Conservation (phyloP, 2,329 filamentous ascomycete species). For the Cladosporium sp. region DNA sequence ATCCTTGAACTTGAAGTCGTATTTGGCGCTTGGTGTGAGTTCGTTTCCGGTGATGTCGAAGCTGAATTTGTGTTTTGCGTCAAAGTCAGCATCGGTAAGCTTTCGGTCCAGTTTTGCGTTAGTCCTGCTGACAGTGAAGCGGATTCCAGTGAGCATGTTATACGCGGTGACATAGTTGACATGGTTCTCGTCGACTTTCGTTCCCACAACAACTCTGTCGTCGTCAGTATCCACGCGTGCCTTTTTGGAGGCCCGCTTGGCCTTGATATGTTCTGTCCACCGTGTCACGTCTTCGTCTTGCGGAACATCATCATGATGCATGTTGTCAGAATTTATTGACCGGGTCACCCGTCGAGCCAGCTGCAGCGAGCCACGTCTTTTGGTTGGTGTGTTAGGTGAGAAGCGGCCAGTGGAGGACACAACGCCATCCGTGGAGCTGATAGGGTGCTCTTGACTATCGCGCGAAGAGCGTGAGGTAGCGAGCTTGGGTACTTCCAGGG, state of each 20-base stretch:
- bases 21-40: constrained; percentile 94
- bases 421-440: constrained; percentile 55
- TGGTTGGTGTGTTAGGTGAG: constrained; percentile 66
- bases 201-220: constrained; percentile 87
- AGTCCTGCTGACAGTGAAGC: constrained; percentile 91
- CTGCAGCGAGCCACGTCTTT: constrained; percentile 78
- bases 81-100: constrained; percentile 87
- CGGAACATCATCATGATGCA: constrained; percentile 69
- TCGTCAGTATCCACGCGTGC: constrained; percentile 86
- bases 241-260: constrained; percentile 86
- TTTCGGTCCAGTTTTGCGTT: constrained; percentile 95
- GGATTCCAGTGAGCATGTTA: constrained; percentile 99
- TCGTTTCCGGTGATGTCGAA: constrained; percentile 99
- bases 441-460: constrained; percentile 57
- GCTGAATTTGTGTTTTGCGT: constrained; percentile 93
- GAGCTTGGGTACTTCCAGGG: constrained; percentile 78
- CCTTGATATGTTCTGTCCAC: constrained; percentile 90
- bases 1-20: constrained; percentile 99
- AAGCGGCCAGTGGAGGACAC: constrained; percentile 74
- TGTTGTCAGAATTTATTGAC: constrained; percentile 73
- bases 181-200: constrained; percentile 95
- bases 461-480: constrained; percentile 67
- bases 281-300: constrained; percentile 87
- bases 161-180: constrained; percentile 98
- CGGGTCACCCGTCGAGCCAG: constrained; percentile 78